Conservation (phyloP, 371 early-diverging fungal species). For the Mortierella sp. region DNA sequence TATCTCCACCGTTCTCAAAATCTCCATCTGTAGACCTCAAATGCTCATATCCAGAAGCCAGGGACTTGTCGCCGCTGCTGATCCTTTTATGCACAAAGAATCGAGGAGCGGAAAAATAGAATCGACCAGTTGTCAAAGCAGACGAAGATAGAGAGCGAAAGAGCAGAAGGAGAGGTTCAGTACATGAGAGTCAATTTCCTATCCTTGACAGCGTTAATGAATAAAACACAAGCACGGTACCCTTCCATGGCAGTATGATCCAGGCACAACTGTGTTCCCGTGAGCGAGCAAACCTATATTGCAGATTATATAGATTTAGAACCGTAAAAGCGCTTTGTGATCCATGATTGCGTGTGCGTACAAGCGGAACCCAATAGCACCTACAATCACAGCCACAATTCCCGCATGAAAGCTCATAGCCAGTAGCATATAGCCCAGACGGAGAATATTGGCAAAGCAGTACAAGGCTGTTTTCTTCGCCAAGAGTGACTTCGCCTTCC, state of each 20-base stretch:
- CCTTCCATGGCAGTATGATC: background rate
- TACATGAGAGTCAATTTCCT: no score
- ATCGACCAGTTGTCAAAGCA: no score
- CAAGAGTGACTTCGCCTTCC: background rate
- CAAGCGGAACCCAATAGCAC: background rate
- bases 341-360: no score
- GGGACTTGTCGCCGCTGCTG: no score
- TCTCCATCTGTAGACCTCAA: no score
- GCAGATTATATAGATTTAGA: no score
- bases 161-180: background rate
- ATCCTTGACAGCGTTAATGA: background rate
- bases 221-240: background rate
- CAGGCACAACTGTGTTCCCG: conserved; percentile 13
- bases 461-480: conserved; percentile 10
- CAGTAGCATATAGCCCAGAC: conserved; percentile 29
- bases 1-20: no score
- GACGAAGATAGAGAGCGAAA: no score
- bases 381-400: conserved; percentile 21
- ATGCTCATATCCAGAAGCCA: no score
- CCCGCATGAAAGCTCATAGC: conserved; percentile 35
- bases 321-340: no score
- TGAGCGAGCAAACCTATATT: conserved; percentile 17
- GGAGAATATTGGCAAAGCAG: conserved; percentile 11
- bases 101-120: no score
- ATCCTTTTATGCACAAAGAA: no score